Conservation (phyloP, 179 eudicot species). For the Drosera spatulata region DNA sequence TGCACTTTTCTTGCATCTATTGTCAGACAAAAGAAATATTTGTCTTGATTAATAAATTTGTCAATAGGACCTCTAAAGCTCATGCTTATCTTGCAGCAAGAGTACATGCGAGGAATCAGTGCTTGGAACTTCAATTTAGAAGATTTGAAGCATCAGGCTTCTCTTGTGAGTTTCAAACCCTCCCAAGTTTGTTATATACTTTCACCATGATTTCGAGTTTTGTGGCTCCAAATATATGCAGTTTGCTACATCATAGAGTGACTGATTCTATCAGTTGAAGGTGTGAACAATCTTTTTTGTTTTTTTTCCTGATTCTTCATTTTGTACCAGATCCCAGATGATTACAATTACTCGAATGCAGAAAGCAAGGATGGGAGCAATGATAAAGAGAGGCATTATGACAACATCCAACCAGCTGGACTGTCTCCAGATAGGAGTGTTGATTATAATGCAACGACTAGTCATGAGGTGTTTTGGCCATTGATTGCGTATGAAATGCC, state of each 20-base stretch:
- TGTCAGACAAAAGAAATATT: too few relatives aligned
- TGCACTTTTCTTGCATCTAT: too few relatives aligned
- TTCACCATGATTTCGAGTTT: background rate
- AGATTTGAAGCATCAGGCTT: conserved; percentile 91
- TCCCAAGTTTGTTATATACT: background rate
- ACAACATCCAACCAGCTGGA: conserved; percentile 18
- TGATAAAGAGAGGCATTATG: conserved; percentile 20
- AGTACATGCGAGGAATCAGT: conserved; percentile 90
- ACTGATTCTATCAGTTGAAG: background rate
- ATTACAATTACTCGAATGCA: conserved; percentile 22
- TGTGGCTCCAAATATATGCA: background rate
- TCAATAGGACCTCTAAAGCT: background rate
- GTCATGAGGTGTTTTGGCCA: conserved; percentile 31
- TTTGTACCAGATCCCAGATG: conserved; percentile 55
- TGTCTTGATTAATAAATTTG: too few relatives aligned
- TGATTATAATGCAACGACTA: conserved; percentile 37
- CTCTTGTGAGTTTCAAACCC: conserved; percentile 47
- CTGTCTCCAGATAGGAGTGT: conserved; percentile 32
- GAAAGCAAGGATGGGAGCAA: conserved; percentile 27
- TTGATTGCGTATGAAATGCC: background rate
- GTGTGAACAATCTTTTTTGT: background rate
- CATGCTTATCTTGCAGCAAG: conserved; percentile 49
- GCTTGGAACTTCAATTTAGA: conserved; percentile 99
- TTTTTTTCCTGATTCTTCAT: background rate
- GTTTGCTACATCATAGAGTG: background rate